Conservation (phyloP, 345 rosid genomes). For the Diplotaxis tenuifolia region DNA sequence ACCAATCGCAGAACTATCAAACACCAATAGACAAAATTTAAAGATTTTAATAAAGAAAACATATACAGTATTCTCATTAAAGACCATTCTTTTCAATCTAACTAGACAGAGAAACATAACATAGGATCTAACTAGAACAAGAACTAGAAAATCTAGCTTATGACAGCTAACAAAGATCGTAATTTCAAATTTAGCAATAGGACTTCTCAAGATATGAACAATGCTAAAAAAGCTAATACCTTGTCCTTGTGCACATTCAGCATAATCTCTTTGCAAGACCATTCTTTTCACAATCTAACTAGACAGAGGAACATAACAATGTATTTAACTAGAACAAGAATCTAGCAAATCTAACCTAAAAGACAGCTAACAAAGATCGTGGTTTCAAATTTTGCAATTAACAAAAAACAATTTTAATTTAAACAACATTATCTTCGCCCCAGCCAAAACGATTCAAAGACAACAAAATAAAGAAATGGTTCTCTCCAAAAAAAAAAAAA, state of each 20-base stretch:
- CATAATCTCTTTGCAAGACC: not conserved
- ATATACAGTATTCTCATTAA: not conserved
- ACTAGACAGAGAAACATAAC: conserved; percentile 12
- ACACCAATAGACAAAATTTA: conserved; percentile 14
- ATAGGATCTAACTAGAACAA: conserved; percentile 23
- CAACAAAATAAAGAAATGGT: not conserved
- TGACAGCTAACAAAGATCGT: conserved; percentile 19
- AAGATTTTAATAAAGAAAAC: not conserved
- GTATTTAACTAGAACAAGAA: conserved; percentile 17
- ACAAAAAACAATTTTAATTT: not conserved
- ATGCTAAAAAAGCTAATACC: conserved; percentile 25
- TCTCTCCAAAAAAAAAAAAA: not conserved
- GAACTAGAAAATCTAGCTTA: not conserved
- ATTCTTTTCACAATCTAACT: conserved; percentile 11
- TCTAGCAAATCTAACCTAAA: not conserved
- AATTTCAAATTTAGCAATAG: conserved; percentile 3
- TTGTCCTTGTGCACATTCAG: conserved; percentile 22
- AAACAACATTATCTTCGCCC: conserved; percentile 1
- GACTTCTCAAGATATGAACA: conserved; percentile 26
- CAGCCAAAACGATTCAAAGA: conserved; percentile 21
- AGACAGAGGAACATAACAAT: not conserved
- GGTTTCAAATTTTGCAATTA: not conserved
- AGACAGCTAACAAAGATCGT: conserved; percentile 19
- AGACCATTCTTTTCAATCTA: conserved; percentile 12
- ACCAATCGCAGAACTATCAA: conserved; percentile 32